These are phyloP conservation scores for Taphrina confusa DNA, from an alignment of 1,139 yeast species.

Conservation along the genomic window DNA sequence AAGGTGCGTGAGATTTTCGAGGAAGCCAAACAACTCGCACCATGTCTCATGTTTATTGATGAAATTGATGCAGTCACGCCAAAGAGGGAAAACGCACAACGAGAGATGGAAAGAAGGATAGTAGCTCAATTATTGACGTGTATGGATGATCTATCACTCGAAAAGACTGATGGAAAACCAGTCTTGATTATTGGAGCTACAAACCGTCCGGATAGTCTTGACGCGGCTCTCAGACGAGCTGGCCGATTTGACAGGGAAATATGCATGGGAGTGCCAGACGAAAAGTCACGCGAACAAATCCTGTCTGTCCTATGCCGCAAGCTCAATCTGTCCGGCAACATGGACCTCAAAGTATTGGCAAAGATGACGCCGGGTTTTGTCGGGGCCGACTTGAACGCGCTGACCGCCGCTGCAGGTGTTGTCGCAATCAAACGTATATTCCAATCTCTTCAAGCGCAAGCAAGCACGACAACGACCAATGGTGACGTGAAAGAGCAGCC, in stretches of 20 bases:
- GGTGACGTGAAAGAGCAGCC: not conserved
- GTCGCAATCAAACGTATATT: conserved; percentile 91
- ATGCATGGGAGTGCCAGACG: conserved; percentile 88
- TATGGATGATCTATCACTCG: conserved; percentile 87
- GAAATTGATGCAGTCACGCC: conserved; percentile 99
- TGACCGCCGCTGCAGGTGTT: conserved; percentile 93
- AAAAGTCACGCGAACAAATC: conserved; percentile 66
- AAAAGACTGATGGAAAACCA: conserved; percentile 87
- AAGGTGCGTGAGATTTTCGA: conserved; percentile 89
- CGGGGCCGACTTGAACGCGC: conserved; percentile 93
- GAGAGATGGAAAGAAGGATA: conserved; percentile 97
- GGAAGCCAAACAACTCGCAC: conserved; percentile 87
- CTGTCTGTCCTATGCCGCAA: conserved; percentile 64
- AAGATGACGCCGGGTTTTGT: conserved; percentile 97
- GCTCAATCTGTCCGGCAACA: conserved; percentile 67
- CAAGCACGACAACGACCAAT: conserved; percentile 2
- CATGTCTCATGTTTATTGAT: conserved; percentile 88
- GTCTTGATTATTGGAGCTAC: conserved; percentile 97
- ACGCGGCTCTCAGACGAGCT: conserved; percentile 93
- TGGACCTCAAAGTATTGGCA: conserved; percentile 73
- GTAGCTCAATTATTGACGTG: conserved; percentile 93
- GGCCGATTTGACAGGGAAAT: conserved; percentile 97
- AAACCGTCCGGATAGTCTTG: conserved; percentile 92
- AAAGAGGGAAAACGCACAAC: conserved; percentile 94
- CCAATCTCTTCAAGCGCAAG: conserved; percentile 37